Evolutionary conservation across 345 rosid species (phyloP), one percentile per base, ranked within the genome.

Genomic region (Linum usitatissimum): DNA sequence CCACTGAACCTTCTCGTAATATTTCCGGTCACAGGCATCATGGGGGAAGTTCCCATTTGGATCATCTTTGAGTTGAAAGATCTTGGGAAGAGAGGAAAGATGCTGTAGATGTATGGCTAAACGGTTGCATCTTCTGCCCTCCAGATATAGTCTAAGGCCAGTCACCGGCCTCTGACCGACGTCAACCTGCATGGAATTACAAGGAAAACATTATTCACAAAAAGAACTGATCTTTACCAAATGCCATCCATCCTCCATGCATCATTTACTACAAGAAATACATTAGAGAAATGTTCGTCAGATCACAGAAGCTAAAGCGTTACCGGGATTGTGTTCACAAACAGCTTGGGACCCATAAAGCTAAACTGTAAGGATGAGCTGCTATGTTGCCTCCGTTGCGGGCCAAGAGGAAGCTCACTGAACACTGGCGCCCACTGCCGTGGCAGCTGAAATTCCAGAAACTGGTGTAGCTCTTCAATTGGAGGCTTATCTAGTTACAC

Each of bases 391-490:
- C 78, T 90, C 18, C 91, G 73, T 70, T 87, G 99, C 0, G 92
- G 96, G 63, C 97, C 97, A 75, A 93, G 96, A 56, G 97, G 99
- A 72, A 87, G 94, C 58, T 93, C 99, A 66, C 92, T 86, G 79
- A 93, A 93, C 63, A 86, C 87, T 14, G 99, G 99, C 12, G 99
- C 99, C 99, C 99, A 90, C 51, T 84, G 96, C 70, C 94, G 80
- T 10, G 97, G 97, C 60, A 93, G 82, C 79, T 93, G 97, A 79
- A 93, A 90, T 72, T 93, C 99, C 71, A 93, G 71, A 78, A 93
- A 93, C 78, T 90, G 97, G 68, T 86, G 94, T 21, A 93, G 88
- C 76, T 93, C 99, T 78, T 77, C 84, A 59, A 84, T 78, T 18
- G 96, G 97, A 39, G 97, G 99, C 73, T 90, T 90, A 84, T 90